Percentiles rank a stretch among this genome's conserved stretches.
Conservation (phyloP, 805 yeast genomes). For the Lachancea dasiensis region DNA sequence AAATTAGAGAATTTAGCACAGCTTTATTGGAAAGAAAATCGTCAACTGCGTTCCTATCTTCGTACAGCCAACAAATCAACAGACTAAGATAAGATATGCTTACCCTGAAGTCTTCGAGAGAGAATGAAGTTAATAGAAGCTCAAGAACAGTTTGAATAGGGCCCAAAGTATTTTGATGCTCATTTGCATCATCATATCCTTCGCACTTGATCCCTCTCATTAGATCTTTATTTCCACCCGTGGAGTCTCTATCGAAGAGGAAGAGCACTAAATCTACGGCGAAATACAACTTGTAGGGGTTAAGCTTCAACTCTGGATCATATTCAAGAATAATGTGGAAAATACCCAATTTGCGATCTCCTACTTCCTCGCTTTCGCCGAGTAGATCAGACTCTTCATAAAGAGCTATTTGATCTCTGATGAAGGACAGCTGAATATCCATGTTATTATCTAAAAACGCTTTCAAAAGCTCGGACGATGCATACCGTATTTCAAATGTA, state of each 20-base stretch:
- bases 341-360: slow-evolving; percentile 39
- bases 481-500: slow-evolving; percentile 72
- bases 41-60: slow-evolving; percentile 65
- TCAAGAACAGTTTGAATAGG: slow-evolving; percentile 76
- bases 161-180: slow-evolving; percentile 56
- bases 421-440: slow-evolving; percentile 54
- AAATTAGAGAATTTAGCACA: slow-evolving; percentile 58
- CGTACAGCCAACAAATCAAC: slow-evolving; percentile 70
- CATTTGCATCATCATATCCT: slow-evolving; percentile 41
- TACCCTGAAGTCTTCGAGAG: slow-evolving; percentile 62
- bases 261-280: slow-evolving; percentile 60
- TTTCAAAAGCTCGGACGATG: slow-evolving; percentile 58
- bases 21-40: slow-evolving; percentile 68
- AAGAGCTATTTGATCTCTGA: slow-evolving; percentile 56
- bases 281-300: slow-evolving; percentile 88
- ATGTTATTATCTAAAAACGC: slow-evolving; percentile 62
- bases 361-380: slow-evolving; percentile 18
- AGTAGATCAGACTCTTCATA: slow-evolving; percentile 27
- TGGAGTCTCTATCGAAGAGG: slow-evolving; percentile 43
- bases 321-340: slow-evolving; percentile 69
- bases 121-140: slow-evolving; percentile 58
- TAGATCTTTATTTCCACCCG: slow-evolving; percentile 42
- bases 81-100: slow-evolving; percentile 74
- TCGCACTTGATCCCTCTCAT: slow-evolving; percentile 54
- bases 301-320: slow-evolving; percentile 62